A percentile compares a stretch with the other conserved stretches of the same genome.
Conservation (phyloP, 2,329 filamentous ascomycete species). For the Fonsecaea multimorphosa region DNA sequence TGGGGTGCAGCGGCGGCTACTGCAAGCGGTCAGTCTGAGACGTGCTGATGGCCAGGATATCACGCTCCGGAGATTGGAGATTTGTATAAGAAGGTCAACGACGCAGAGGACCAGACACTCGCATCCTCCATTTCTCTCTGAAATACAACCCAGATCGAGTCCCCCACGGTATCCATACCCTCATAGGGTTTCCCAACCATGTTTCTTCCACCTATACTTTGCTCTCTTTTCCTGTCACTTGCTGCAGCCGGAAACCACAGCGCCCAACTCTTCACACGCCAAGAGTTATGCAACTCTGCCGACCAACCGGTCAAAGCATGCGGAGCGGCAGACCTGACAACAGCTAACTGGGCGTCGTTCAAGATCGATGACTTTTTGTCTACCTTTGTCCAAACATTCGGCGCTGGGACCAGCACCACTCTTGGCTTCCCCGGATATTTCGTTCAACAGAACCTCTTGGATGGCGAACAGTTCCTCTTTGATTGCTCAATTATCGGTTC, state of each 20-base stretch:
- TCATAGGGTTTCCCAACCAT: background rate
- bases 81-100: background rate
- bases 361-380: conserved; percentile 12
- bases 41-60: background rate
- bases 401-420: background rate
- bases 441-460: conserved; percentile 5
- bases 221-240: background rate
- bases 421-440: conserved; percentile 12
- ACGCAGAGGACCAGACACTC: background rate
- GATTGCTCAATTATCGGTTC: conserved; percentile 3
- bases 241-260: background rate
- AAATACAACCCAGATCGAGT: background rate
- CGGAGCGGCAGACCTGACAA: conserved; percentile 1
- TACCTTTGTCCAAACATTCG: conserved; percentile 13
- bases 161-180: background rate
- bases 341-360: conserved; percentile 14
- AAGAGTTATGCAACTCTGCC: background rate
- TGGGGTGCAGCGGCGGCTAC: background rate
- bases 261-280: background rate
- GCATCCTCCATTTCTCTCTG: background rate
- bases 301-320: conserved; percentile 11
- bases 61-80: background rate
- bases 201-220: background rate
- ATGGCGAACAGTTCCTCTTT: conserved; percentile 6
- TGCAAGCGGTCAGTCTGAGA: background rate